These are phyloP conservation scores for Cutaneotrichosporon spelunceum DNA, from an alignment of 1,284 basidiomycete species.

Conservation along the genomic window DNA sequence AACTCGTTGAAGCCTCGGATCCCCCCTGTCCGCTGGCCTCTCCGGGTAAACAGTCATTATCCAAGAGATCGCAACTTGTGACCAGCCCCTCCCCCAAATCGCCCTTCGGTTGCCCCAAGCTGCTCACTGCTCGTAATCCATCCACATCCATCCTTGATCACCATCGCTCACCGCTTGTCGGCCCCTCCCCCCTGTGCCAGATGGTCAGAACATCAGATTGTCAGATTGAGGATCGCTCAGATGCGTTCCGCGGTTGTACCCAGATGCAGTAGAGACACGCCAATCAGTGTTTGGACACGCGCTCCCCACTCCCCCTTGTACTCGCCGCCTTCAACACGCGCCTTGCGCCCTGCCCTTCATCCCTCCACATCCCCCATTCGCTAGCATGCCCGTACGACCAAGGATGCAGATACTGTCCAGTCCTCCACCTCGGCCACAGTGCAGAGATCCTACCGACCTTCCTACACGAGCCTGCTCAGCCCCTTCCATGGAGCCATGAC, in stretches of 20 bases:
- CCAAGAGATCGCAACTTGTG: neutral
- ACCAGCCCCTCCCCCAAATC: neutral
- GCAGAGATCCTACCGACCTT: neutral
- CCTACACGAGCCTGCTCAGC: conserved; percentile 30
- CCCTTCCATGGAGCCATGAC: conserved; percentile 39
- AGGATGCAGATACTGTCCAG: no score
- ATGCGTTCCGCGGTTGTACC: neutral
- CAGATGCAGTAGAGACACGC: neutral
- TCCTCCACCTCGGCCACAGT: neutral
- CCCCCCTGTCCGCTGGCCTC: neutral
- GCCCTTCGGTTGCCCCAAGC: neutral
- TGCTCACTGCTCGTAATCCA: neutral
- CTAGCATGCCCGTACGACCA: neutral
- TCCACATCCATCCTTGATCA: neutral
- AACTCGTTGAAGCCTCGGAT: neutral
- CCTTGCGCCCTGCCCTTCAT: no score
- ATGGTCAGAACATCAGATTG: neutral
- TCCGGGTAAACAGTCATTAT: no score
- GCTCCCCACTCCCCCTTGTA: no score
- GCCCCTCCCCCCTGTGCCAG: no score
- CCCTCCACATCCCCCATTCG: neutral
- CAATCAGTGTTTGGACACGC: neutral
- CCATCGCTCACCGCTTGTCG: neutral
- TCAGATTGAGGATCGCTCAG: neutral
- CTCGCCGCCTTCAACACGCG: no score